These are phyloP conservation scores for Leptographium radiaticola DNA, from an alignment of 2,329 filamentous ascomycete genomes.

Conservation along the genomic window DNA sequence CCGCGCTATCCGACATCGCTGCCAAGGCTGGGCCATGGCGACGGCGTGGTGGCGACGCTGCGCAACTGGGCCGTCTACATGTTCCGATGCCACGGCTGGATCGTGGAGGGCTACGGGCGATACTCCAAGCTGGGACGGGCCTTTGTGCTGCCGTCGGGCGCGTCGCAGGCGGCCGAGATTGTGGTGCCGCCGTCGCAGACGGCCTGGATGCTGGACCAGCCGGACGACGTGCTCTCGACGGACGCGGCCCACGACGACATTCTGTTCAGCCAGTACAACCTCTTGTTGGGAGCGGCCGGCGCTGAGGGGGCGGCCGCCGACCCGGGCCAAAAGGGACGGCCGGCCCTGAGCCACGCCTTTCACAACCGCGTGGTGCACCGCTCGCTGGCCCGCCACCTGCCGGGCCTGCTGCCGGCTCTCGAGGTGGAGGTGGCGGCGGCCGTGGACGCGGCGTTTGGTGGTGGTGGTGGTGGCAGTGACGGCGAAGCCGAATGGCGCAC, in stretches of 20 bases:
- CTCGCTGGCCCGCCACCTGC: conserved; percentile 27
- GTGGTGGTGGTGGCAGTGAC: not conserved
- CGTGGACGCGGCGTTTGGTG: conserved; percentile 20
- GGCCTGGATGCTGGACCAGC: conserved; percentile 32
- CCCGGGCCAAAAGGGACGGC: not conserved
- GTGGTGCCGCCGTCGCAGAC: conserved; percentile 30
- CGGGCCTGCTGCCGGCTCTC: conserved; percentile 24
- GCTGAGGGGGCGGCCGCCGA: not conserved
- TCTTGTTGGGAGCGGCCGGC: conserved; percentile 21
- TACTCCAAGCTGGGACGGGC: conserved; percentile 27
- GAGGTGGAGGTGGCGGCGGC: conserved; percentile 26
- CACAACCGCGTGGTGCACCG: conserved; percentile 29
- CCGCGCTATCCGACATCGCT: conserved; percentile 26
- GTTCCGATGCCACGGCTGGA: conserved; percentile 24
- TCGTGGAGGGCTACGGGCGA: conserved; percentile 28
- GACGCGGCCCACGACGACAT: conserved; percentile 31
- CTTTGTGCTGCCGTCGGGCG: conserved; percentile 28
- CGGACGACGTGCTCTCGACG: conserved; percentile 28
- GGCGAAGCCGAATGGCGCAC: conserved; percentile 17
- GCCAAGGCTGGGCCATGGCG: conserved; percentile 26
- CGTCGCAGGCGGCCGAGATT: conserved; percentile 28
- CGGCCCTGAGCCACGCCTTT: conserved; percentile 19
- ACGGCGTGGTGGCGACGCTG: conserved; percentile 22
- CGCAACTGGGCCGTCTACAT: conserved; percentile 27
- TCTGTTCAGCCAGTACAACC: conserved; percentile 27